Percentiles rank a stretch among this genome's conserved stretches.
Conservation (phyloP, 2,329 filamentous ascomycete species). For the Exophiala lecanii-corni region DNA sequence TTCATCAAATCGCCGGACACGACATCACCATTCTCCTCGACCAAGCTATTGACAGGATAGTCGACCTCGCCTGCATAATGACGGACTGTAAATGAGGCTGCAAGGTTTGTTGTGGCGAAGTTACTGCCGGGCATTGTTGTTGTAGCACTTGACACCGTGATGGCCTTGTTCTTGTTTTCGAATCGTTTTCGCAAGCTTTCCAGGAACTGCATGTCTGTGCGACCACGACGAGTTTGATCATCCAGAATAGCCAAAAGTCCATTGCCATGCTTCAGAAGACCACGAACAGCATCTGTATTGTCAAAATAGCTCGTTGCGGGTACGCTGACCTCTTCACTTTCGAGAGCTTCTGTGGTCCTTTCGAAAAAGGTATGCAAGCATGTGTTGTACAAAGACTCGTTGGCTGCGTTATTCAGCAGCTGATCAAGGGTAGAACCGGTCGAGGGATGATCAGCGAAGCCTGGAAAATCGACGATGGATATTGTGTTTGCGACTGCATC, state of each 20-base stretch:
- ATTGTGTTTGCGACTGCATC: constrained; percentile 89
- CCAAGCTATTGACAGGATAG: constrained; percentile 77
- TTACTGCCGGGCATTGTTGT: constrained; percentile 81
- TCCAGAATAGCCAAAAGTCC: constrained; percentile 91
- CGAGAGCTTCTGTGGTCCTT: constrained; percentile 84
- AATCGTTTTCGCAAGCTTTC: constrained; percentile 91
- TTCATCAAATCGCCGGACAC: constrained; percentile 96
- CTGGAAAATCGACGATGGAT: constrained; percentile 92
- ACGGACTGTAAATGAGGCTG: constrained; percentile 80
- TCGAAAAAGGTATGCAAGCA: constrained; percentile 96
- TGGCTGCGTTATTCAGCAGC: constrained; percentile 88
- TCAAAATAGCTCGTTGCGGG: constrained; percentile 95
- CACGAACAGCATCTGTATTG: constrained; percentile 90
- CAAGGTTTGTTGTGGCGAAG: constrained; percentile 75
- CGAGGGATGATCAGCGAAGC: constrained; percentile 78
- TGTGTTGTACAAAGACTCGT: constrained; percentile 87
- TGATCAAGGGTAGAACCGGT: constrained; percentile 87
- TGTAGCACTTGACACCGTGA: constrained; percentile 70
- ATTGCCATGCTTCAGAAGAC: constrained; percentile 85
- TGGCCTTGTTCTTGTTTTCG: constrained; percentile 87
- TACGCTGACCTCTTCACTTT: constrained; percentile 88
- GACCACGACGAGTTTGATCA: constrained; percentile 86
- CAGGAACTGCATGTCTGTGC: constrained; percentile 82
- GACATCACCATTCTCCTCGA: constrained; percentile 94
- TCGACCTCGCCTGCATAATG: constrained; percentile 97